Conservation (phyloP, 768 basidiomycete genomes). For the Suillus subaureus region DNA sequence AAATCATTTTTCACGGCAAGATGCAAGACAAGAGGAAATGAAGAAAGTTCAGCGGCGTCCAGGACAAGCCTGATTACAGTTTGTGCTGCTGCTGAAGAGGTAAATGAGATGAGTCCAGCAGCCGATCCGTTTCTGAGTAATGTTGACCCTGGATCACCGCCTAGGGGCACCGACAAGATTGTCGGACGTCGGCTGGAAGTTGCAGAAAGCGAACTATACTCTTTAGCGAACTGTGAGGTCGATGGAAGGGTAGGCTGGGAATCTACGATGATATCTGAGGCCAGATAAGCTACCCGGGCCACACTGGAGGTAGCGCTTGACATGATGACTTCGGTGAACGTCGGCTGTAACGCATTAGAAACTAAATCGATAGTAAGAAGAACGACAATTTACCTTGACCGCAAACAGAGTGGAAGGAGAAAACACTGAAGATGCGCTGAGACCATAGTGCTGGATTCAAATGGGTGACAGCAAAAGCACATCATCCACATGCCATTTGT, state of each 20-base stretch:
- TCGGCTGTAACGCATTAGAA: not conserved
- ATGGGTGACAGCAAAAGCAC: slow-evolving; percentile 24
- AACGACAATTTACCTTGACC: slow-evolving; percentile 11
- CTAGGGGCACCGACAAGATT: slow-evolving; percentile 55
- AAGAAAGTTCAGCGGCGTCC: slow-evolving; percentile 68
- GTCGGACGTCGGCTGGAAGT: slow-evolving; percentile 42
- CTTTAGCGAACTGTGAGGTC: slow-evolving; percentile 40
- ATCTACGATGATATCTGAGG: slow-evolving; percentile 68
- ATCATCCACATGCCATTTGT: slow-evolving; percentile 23
- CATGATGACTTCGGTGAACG: slow-evolving; percentile 18
- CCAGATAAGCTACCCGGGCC: slow-evolving; percentile 70
- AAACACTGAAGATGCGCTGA: not conserved
- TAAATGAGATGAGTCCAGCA: slow-evolving; percentile 59
- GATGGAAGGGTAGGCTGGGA: slow-evolving; percentile 47
- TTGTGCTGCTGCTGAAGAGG: slow-evolving; percentile 52
- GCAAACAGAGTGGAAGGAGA: slow-evolving; percentile 2
- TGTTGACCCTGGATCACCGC: slow-evolving; percentile 65
- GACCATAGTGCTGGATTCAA: slow-evolving; percentile 4
- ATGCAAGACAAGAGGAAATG: slow-evolving; percentile 70
- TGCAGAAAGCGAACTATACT: slow-evolving; percentile 34
- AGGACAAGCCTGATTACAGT: slow-evolving; percentile 62
- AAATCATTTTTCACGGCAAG: slow-evolving; percentile 67
- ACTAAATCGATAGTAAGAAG: not conserved
- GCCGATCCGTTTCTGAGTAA: slow-evolving; percentile 49
- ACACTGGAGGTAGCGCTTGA: slow-evolving; percentile 42